These are phyloP conservation scores for Leonotis leonurus DNA, from an alignment of 257 asterid species.

Conservation along the genomic window DNA sequence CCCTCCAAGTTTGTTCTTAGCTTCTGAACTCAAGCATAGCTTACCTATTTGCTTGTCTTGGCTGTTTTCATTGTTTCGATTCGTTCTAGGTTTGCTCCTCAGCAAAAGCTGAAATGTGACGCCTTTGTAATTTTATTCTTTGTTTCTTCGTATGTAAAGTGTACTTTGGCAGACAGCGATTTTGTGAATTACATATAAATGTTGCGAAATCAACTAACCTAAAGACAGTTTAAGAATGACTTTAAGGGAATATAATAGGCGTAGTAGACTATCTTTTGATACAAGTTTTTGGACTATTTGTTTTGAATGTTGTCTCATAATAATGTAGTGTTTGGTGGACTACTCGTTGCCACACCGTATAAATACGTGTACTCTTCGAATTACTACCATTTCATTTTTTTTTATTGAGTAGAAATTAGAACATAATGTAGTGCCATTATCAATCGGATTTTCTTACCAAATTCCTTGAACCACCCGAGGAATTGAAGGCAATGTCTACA, in stretches of 20 bases:
- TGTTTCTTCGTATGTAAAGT: neutral
- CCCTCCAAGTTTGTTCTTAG: no score
- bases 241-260: neutral
- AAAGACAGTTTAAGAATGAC: no score
- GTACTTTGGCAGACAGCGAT: neutral
- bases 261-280: neutral
- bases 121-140: neutral
- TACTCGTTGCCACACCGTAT: neutral
- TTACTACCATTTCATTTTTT: neutral
- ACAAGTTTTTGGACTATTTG: neutral
- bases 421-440: neutral
- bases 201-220: no score
- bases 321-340: slow-evolving; percentile 11
- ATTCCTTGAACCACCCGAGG: neutral
- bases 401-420: neutral
- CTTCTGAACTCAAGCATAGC: no score
- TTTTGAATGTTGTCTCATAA: neutral
- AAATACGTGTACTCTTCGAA: neutral
- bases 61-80: neutral
- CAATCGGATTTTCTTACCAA: slow-evolving; percentile 5
- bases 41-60: neutral
- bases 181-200: neutral
- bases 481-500: neutral
- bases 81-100: neutral
- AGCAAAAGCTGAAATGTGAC: neutral